Base-by-base conservation (phyloP, 768 basidiomycete genomes). In the Tephrocybe sp. region DNA sequence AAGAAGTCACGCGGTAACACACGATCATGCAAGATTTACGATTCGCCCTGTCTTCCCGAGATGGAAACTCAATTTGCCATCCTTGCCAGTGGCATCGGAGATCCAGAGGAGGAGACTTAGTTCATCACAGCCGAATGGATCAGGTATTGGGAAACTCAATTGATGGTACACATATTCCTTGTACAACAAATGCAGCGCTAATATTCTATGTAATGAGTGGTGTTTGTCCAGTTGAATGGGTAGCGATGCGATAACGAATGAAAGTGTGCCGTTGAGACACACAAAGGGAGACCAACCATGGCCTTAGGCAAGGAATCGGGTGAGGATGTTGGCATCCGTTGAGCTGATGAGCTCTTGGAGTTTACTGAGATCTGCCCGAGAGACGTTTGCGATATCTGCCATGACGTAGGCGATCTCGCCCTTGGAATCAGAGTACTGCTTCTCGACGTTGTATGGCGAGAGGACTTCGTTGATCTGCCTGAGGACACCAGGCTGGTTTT, bases 361-460 rank as follows among this genome's bases (percentile, higher is more conserved):
- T 61, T 74, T 83, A 62, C 83, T 84, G 58, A 96, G 76, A 64
- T 97, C 91, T 48, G 76, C 73, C 53, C 83, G 80, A 64, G 89
- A 90, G 58, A 98, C 94, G 57, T 92, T 83, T 18, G 90, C 86
- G 58, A 99, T 98, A 68, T 99, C 97, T 11, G 95, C 95, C 85
- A 99, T 88, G 56, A 99, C 80, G 70, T 98, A 98, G 21, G 95
- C 93, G 44, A 93, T 72, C 46, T 93, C 91, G 54, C 89, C 90
- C 73, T 93, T 93, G 40, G 92, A 93, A 65, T 99, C 97, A n/a
- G 96, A 94, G 71, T 88, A 98, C 72, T 98, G 97, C 76, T 98
- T 98, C 73, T 96, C 94, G 66, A 99, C 95, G 70, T 99, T 98
- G 80, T 95, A 93, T 33, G 92, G 87, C 43, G 90, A 89, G 36